Evolutionary conservation across 345 rosid genomes (phyloP).

Genomic region (Murraya paniculata): DNA sequence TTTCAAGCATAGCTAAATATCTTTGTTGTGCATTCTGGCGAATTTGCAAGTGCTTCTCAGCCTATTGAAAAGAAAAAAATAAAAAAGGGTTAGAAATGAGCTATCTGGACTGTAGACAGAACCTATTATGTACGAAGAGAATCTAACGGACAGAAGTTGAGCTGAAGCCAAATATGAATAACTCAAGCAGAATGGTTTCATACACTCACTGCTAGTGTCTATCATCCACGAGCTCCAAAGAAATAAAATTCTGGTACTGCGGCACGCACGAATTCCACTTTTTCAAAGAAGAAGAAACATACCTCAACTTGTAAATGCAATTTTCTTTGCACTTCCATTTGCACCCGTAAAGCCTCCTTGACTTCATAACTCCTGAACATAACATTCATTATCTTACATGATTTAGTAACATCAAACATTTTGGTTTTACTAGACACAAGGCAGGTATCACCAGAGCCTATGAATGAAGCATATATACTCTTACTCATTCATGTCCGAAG

Average conservation of each 20-base stretch:
- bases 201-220: background rate
- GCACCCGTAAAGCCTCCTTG: slow-evolving; percentile 66
- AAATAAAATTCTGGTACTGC: background rate
- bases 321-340: slow-evolving; percentile 86
- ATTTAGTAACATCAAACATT: slow-evolving; percentile 11
- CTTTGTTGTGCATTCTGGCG: slow-evolving; percentile 61
- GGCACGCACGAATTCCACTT: background rate
- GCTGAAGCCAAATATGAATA: background rate
- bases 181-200: background rate
- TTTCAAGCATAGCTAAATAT: slow-evolving; percentile 63
- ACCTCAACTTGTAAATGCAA: slow-evolving; percentile 80
- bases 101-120: background rate
- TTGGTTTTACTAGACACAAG: background rate
- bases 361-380: slow-evolving; percentile 57
- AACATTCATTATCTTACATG: slow-evolving; percentile 6
- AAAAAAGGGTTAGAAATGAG: slow-evolving; percentile 17
- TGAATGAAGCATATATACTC: slow-evolving; percentile 20
- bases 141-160: background rate
- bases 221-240: background rate
- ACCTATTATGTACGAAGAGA: background rate
- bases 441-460: background rate
- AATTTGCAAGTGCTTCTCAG: slow-evolving; percentile 63
- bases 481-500: slow-evolving; percentile 68
- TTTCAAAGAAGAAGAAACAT: background rate
- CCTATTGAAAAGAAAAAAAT: slow-evolving; percentile 25